phyloP scores from a whole-genome alignment of 202 grass and related monocot genomes.

The Bolboschoenoplectus hybrid region DNA sequence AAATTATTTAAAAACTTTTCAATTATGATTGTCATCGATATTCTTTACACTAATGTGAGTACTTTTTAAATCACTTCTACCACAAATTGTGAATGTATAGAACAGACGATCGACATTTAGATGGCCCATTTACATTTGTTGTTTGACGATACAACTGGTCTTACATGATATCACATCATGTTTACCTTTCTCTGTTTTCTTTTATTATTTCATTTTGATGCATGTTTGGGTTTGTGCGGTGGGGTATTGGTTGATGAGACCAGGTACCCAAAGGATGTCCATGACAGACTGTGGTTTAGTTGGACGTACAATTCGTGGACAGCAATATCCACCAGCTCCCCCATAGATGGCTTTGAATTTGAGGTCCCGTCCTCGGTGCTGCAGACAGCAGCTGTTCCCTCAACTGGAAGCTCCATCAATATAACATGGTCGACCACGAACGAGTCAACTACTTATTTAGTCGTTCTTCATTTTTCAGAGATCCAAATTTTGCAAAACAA shows the following conservation, averaged over 20 bases:
- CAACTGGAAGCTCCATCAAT: slow-evolving; percentile 20
- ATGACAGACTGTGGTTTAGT: background rate
- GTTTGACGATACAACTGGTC: too few species aligned
- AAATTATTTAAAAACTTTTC: too few species aligned
- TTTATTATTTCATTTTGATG: background rate
- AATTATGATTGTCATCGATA: too few species aligned
- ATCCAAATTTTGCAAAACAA: slow-evolving; percentile 11
- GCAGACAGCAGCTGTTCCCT: slow-evolving; percentile 34
- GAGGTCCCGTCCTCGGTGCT: slow-evolving; percentile 46
- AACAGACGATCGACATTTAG: too few species aligned
- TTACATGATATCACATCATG: too few species aligned
- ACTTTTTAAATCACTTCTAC: too few species aligned
- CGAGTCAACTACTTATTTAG: slow-evolving; percentile 17
- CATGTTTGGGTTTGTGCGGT: background rate
- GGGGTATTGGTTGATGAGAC: background rate
- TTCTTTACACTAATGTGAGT: too few species aligned
- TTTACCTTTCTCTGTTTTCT: background rate
- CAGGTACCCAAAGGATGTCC: background rate
- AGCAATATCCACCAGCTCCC: slow-evolving; percentile 16
- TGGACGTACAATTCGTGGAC: slow-evolving; percentile 36
- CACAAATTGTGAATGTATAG: too few species aligned
- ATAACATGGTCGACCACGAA: background rate
- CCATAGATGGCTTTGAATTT: slow-evolving; percentile 30
- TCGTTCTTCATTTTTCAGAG: slow-evolving; percentile 46
- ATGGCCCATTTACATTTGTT: background rate